A percentile compares a stretch with the other conserved stretches of the same genome.
These are phyloP conservation scores for Orbilia ellipsospora DNA, from an alignment of 2,329 filamentous ascomycete species.

Conservation along the genomic window DNA sequence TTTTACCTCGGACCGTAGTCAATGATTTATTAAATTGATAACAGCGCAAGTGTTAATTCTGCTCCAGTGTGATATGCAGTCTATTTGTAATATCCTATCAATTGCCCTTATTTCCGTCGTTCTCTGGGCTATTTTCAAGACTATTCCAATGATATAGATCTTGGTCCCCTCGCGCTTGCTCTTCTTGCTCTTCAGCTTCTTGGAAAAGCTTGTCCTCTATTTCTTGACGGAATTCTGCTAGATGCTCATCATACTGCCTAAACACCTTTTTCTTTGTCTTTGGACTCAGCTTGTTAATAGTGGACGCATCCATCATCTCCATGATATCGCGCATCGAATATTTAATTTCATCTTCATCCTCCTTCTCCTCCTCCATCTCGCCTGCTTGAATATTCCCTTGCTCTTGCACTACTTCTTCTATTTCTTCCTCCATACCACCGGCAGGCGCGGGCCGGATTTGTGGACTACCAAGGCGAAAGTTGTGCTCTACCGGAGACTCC, in stretches of 20 bases:
- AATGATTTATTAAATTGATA: no score
- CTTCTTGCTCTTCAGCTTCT: no score
- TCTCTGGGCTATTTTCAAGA: no score
- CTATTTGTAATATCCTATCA: no score
- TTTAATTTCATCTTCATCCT: not conserved
- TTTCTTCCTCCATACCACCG: not conserved
- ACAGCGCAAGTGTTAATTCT: no score
- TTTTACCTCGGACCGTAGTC: no score
- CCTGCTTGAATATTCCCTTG: not conserved
- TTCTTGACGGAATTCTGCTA: not conserved
- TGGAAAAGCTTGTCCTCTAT: no score
- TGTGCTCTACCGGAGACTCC: constrained; percentile 1
- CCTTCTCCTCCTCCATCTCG: constrained; percentile 7
- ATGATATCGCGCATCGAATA: not conserved
- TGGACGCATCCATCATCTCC: not conserved
- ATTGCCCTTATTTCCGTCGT: no score
- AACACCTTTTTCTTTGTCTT: not conserved
- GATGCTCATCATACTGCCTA: not conserved
- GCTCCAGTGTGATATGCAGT: no score
- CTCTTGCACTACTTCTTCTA: not conserved
- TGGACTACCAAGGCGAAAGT: constrained; percentile 1
- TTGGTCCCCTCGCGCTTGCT: no score
- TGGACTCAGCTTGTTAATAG: not conserved
- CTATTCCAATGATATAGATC: no score
- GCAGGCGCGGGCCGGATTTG: not conserved